Base-by-base conservation (phyloP, 345 rosid species). In the Moricandia moricandioides region DNA sequence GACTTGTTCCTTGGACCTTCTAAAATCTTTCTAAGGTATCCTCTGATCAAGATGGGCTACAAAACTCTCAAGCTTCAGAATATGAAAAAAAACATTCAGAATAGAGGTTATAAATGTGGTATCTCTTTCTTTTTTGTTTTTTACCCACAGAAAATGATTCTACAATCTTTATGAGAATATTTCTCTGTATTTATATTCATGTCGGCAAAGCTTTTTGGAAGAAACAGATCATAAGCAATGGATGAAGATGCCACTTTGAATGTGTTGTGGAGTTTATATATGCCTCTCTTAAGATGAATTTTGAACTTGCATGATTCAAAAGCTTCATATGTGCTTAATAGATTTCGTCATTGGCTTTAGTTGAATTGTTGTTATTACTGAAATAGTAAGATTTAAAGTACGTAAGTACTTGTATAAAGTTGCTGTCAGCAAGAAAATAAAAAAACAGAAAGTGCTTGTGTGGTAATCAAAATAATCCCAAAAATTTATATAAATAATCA, bases 101-200 rank as follows among this genome's bases (percentile, higher is more conserved):
- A 77, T 70, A 76, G 69, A 69, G 70, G 60, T 70, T 30, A 10
- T 24, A 24, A 6, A 11, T 26, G n/a, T 30, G 39, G 47, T 43
- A 12, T 63, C 60, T 70, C 49, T 49, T 67, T 67, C n/a, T 67
- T 60, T 60, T 35, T 61, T 37, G 56, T 69, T 52, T 47, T 39
- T 69, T 39, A 63, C 56, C 69, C 54, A 45, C 57, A 54, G 64
- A 69, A 7, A 70, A 63, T 62, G 80, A 76, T 70, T 70, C 71
- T 62, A 76, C 51, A 31, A 39, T 63, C 75, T 70, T 77, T 62
- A 64, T 64, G 66, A 77, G 60, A 62, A 31, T 70, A 52, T 69
- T 69, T 76, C 18, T 68, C 57, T 60, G 62, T 76, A 68, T 67
- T 66, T 39, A 34, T 69, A 51, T 59, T 67, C 52, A 16, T 69